phyloP scores from a whole-genome alignment of 1,284 basidiomycete genomes.

The Austroboletus novae-zelandiae region DNA sequence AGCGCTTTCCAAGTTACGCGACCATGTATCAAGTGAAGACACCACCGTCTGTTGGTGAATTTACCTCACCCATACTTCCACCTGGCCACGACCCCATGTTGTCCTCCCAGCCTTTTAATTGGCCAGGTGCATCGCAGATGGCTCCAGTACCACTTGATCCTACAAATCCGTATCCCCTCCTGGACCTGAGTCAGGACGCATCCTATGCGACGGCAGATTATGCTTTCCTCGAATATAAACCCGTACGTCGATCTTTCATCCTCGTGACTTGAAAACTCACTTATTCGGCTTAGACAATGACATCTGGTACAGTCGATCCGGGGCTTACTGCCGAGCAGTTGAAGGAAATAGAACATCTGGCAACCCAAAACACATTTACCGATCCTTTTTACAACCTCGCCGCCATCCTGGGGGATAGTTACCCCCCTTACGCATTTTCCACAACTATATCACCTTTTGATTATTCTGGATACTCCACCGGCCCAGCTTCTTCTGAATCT shows the following conservation, averaged over 20 bases:
- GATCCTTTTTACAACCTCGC: constrained; percentile 18
- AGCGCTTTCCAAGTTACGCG: constrained; percentile 36
- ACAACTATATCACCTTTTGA: constrained; percentile 19
- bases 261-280: not conserved
- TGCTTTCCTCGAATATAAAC: constrained; percentile 13
- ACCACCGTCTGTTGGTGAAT: constrained; percentile 3
- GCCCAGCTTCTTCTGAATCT: constrained; percentile 16
- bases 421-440: not conserved
- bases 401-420: not conserved
- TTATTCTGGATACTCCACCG: constrained; percentile 7
- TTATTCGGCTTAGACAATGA: constrained; percentile 7
- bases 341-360: constrained; percentile 17
- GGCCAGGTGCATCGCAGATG: constrained; percentile 7
- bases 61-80: not conserved
- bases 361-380: constrained; percentile 15
- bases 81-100: not conserved
- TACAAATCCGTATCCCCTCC: not conserved
- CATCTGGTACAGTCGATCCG: not conserved
- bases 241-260: constrained; percentile 11
- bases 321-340: constrained; percentile 14
- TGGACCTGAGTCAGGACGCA: constrained; percentile 7
- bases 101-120: constrained; percentile 7
- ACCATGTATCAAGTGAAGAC: constrained; percentile 32
- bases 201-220: not conserved
- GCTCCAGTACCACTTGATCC: constrained; percentile 7